Evolutionary conservation across 1,139 yeast species (phyloP), one percentile per base, ranked within the genome.

Genomic region (Suhomyces chickasaworum): DNA sequence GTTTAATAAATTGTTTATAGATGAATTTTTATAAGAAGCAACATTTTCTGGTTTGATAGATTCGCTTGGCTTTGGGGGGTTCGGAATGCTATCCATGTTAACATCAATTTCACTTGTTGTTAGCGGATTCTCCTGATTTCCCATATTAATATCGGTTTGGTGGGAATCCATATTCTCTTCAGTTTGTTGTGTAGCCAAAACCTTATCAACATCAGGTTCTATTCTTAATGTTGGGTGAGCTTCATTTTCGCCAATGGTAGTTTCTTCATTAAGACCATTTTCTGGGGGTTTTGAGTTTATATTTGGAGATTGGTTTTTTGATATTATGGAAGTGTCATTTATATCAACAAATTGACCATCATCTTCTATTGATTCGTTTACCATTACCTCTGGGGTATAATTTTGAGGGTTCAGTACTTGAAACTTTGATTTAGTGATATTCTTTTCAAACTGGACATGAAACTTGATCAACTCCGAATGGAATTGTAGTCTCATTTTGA

Each of bases 381-480:
- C 18, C 7, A 29, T 8, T 35, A 35, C 37, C 27, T 35, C 37
- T 29, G 18, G 37, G n/a, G 37, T 22, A 22, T 22, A 16, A 35
- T 22, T 17, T 17, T 32, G 35, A 10, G 35, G 9, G 10, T 3
- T n/a, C 17, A 17, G 27, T n/a, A 9, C 4, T 34, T 34, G 37
- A 10, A 20, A 6, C 2, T 34, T 25, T 9, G 27, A n/a, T 12
- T 21, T 22, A 7, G 16, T 20, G n/a, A 29, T 9, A 34, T 27
- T 36, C 40, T 7, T 55, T 45, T 18, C 55, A 10, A 53, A 53
- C 23, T 50, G 50, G 27, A 52, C 55, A n/a, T 71, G 72, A 45
- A 65, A 74, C 20, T 55, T 50, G 4, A 63, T 52, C 35, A 72
- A 60, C 29, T 65, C 66, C 13, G 57, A 50, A 42, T 69, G 69